A percentile compares a stretch with the other conserved stretches of the same genome.
Conservation (phyloP, 345 rosid species). For the Moricandia arvensis region DNA sequence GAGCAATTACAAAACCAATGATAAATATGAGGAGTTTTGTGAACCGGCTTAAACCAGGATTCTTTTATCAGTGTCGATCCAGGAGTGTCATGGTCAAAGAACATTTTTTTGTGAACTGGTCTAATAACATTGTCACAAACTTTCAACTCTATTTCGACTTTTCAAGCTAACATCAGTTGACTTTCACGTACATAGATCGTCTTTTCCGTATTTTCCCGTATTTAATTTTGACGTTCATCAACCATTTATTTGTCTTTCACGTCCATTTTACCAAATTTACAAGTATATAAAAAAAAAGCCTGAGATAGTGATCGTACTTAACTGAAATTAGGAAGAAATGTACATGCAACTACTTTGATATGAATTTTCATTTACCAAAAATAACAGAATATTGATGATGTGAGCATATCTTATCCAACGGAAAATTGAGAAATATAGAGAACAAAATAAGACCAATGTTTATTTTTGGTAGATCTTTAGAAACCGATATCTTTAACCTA, state of each 20-base stretch:
- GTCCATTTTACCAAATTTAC: background rate
- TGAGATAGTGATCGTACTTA: background rate
- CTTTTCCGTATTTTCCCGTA: constrained; percentile 23
- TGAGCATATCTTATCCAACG: background rate
- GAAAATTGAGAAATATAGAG: background rate
- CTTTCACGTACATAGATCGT: background rate
- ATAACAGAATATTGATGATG: background rate
- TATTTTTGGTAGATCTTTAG: no score
- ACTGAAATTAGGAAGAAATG: background rate
- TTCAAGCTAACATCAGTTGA: background rate
- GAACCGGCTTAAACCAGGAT: constrained; percentile 10
- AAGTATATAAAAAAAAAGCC: background rate
- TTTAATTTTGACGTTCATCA: background rate
- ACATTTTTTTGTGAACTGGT: no score
- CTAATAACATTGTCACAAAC: background rate
- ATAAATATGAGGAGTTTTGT: background rate
- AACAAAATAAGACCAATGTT: no score
- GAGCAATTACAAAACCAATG: background rate
- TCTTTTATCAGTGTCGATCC: background rate
- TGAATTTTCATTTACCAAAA: background rate
- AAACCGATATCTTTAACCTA: no score
- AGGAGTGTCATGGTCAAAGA: background rate
- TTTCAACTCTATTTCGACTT: constrained; percentile 7
- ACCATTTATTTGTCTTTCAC: background rate
- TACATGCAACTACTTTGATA: background rate